Evolutionary conservation across 176 grass and related monocot species (phyloP).

Genomic region (Tillandsia leiboldiana): DNA sequence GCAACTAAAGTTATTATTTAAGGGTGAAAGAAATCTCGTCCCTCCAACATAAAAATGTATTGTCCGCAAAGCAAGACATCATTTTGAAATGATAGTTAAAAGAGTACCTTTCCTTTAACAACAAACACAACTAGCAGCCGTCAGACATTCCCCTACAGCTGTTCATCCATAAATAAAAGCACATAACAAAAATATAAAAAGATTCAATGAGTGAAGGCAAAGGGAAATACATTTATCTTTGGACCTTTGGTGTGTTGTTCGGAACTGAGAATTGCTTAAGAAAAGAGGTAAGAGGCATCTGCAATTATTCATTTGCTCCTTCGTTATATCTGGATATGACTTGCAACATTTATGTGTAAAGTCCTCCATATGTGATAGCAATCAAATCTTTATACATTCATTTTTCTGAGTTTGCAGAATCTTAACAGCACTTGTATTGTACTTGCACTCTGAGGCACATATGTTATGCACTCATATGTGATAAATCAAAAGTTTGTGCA

Average conservation of each 20-base stretch:
- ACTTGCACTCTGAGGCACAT: too few relatives aligned
- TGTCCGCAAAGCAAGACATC: background rate
- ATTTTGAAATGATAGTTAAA: background rate
- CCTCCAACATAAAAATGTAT: background rate
- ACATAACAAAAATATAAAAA: background rate
- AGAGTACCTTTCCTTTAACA: background rate
- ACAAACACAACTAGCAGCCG: background rate
- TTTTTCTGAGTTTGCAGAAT: background rate
- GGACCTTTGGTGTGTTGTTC: background rate
- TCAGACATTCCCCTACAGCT: background rate
- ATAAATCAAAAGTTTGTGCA: too few relatives aligned
- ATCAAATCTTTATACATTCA: background rate
- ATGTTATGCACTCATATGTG: too few relatives aligned
- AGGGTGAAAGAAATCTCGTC: background rate
- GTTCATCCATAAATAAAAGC: background rate
- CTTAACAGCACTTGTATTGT: too few relatives aligned
- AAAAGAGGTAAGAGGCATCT: background rate
- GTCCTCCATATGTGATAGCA: background rate
- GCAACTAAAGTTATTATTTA: background rate
- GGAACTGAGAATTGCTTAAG: background rate
- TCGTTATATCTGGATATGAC: background rate
- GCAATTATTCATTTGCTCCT: background rate
- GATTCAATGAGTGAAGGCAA: background rate
- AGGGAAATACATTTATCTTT: background rate
- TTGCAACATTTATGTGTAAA: background rate